These are phyloP conservation scores for Aurantiochytrium sp. DNA, from an alignment of 108 stramenopile genomes.

Conservation along the genomic window DNA sequence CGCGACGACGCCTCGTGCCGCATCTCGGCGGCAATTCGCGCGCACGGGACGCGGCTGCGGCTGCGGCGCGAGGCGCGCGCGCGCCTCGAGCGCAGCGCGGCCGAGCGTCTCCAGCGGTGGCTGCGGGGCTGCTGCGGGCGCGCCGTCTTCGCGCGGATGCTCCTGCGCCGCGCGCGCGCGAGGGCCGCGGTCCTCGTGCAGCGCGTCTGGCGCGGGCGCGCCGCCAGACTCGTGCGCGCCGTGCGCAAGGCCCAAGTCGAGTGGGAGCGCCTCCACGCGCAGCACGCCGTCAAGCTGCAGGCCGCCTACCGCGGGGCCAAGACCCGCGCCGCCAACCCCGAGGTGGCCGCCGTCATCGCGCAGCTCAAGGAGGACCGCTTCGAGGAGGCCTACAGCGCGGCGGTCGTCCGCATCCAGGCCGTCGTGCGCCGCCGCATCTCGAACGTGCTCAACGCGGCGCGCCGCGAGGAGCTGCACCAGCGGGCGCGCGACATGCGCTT, in stretches of 20 bases:
- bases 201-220: background rate
- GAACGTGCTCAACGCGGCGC: background rate
- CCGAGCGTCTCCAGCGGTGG: background rate
- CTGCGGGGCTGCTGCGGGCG: background rate
- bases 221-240: background rate
- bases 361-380: background rate
- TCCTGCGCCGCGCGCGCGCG: background rate
- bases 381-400: background rate
- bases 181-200: background rate
- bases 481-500: background rate
- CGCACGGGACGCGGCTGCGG: background rate
- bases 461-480: background rate
- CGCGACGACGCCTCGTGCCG: background rate
- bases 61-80: background rate
- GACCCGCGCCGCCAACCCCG: background rate
- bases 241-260: background rate
- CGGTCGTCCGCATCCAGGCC: background rate
- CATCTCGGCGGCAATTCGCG: background rate
- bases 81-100: background rate
- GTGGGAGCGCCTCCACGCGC: background rate
- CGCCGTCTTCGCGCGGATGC: background rate
- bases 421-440: background rate
- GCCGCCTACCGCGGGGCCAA: background rate
- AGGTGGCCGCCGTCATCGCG: background rate
- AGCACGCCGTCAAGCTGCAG: conserved; percentile 6